phyloP scores from a whole-genome alignment of 768 basidiomycete species.

The Trametes coccinea region DNA sequence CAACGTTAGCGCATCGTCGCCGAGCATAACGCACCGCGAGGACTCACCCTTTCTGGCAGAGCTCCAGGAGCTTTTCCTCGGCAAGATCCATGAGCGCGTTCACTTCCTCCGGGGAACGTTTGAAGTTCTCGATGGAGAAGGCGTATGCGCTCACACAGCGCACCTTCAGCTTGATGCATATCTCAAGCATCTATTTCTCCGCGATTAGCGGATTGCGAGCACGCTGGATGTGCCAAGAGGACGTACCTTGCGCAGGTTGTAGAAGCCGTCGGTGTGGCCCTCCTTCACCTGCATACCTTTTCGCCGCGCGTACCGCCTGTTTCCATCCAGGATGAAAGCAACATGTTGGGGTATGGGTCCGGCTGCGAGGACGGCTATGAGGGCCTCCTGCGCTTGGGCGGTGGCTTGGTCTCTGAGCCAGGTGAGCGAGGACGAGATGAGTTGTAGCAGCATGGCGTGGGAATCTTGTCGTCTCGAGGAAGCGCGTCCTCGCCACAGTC shows the following conservation, averaged over 20 bases:
- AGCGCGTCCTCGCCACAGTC: neutral
- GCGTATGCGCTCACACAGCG: conserved; percentile 91
- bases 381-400: conserved; percentile 40
- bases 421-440: conserved; percentile 29
- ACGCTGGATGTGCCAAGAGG: neutral
- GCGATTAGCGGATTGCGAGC: neutral
- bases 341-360: conserved; percentile 90
- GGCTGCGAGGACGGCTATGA: conserved; percentile 68
- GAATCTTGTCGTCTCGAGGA: conserved; percentile 7
- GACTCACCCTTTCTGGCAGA: conserved; percentile 78
- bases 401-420: conserved; percentile 25
- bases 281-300: conserved; percentile 63
- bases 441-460: conserved; percentile 27
- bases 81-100: conserved; percentile 85
- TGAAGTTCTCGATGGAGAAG: conserved; percentile 98
- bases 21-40: neutral
- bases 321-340: conserved; percentile 97
- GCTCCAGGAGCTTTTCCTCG: conserved; percentile 72
- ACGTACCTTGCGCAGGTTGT: conserved; percentile 74
- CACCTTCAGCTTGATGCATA: conserved; percentile 79
- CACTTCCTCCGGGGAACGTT: conserved; percentile 82
- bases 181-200: conserved; percentile 68
- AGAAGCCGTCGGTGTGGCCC: conserved; percentile 86
- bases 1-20: neutral
- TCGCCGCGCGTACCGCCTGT: conserved; percentile 82